A percentile compares a stretch with the other conserved stretches of the same genome.
Evolutionary conservation across 805 yeast species (phyloP).

Genomic region (Millerozyma miso): DNA sequence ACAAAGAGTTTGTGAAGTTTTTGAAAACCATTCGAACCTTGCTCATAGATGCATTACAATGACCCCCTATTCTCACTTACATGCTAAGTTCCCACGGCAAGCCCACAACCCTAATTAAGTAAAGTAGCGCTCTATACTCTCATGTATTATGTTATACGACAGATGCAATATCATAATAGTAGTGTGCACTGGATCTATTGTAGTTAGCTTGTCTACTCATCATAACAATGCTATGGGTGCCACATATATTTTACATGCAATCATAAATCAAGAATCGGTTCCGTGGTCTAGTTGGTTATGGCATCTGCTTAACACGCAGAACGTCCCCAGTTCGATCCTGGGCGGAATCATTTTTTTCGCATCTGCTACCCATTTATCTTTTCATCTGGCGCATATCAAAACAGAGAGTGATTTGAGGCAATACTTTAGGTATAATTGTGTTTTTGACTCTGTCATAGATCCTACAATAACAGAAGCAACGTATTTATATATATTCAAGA

Average conservation of each 20-base stretch:
- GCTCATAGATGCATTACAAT: slow-evolving; percentile 4
- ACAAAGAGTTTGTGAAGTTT: slow-evolving; percentile 24
- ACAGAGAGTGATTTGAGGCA: background rate
- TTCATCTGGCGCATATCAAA: background rate
- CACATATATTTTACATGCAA: too few relatives aligned
- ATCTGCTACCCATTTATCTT: background rate
- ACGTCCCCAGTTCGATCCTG: slow-evolving; percentile 99
- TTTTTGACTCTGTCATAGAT: too few relatives aligned
- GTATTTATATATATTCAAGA: too few relatives aligned
- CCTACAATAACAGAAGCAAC: too few relatives aligned
- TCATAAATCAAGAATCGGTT: too few relatives aligned
- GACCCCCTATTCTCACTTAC: background rate
- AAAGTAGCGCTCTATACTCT: background rate
- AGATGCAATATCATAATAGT: too few relatives aligned
- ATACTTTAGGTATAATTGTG: background rate
- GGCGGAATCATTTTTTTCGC: slow-evolving; percentile 80
- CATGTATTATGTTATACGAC: background rate
- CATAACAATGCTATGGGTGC: too few relatives aligned
- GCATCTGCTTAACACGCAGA: slow-evolving; percentile 99
- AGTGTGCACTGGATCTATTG: too few relatives aligned
- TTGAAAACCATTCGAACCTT: slow-evolving; percentile 13
- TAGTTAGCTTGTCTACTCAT: too few relatives aligned
- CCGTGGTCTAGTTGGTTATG: slow-evolving; percentile 99
- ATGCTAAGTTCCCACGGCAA: background rate
- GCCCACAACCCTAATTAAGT: background rate